phyloP scores from a whole-genome alignment of 371 early-diverging fungal species.

The Mucor velutinosus region DNA sequence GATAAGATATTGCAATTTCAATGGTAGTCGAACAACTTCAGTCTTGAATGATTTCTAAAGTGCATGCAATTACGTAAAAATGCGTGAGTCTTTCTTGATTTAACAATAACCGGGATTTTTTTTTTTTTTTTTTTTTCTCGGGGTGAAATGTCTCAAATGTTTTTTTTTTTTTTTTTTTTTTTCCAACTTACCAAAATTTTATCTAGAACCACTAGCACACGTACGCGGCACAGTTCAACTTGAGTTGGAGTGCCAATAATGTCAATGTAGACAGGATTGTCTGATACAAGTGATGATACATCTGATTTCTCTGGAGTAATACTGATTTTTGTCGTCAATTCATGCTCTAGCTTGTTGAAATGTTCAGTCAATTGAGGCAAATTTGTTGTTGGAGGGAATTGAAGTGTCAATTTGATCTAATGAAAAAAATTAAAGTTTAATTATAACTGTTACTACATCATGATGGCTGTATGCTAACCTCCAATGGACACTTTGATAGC shows the following conservation, averaged over 20 bases:
- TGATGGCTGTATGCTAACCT: slow-evolving; percentile 13
- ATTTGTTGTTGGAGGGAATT: slow-evolving; percentile 17
- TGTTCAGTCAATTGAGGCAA: slow-evolving; percentile 12
- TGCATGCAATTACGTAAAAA: background rate
- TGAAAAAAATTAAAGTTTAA: background rate
- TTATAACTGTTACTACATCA: background rate
- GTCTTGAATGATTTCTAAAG: slow-evolving; percentile 24
- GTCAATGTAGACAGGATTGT: slow-evolving; percentile 30
- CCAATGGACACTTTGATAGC: slow-evolving; percentile 22
- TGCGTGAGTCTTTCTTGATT: slow-evolving; percentile 1
- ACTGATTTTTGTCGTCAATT: slow-evolving; percentile 32
- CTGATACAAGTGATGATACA: slow-evolving; percentile 37
- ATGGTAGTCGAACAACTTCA: slow-evolving; percentile 32
- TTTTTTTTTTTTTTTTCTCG: slow-evolving; percentile 4
- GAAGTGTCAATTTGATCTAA: slow-evolving; percentile 23
- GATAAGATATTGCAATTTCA: slow-evolving; percentile 62
- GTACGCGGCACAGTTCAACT: slow-evolving; percentile 46
- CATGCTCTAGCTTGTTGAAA: slow-evolving; percentile 32
- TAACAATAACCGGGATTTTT: slow-evolving; percentile 2
- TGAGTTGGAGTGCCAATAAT: slow-evolving; percentile 42
- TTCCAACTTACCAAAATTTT: slow-evolving; percentile 35
- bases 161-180: slow-evolving; percentile 12
- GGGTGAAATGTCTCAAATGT: slow-evolving; percentile 5
- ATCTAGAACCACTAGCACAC: slow-evolving; percentile 43
- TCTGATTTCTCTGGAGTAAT: slow-evolving; percentile 21